These are phyloP conservation scores for Paecilomyces sp. DNA, from an alignment of 2,329 filamentous ascomycete species.

Conservation along the genomic window DNA sequence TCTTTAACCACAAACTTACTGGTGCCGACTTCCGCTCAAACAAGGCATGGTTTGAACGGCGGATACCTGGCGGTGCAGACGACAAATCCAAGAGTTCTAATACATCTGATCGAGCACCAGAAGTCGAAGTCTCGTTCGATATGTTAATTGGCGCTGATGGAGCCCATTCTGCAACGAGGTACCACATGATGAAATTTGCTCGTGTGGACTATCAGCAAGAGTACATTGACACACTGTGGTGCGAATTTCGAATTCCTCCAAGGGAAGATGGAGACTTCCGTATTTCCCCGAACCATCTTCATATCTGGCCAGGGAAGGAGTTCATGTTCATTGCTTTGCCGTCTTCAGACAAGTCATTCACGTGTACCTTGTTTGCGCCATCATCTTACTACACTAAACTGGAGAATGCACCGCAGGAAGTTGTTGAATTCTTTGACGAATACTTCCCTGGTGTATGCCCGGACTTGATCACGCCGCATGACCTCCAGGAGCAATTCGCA, in stretches of 20 bases:
- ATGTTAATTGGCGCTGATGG: conserved; percentile 92
- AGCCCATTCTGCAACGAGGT: conserved; percentile 83
- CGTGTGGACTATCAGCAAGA: conserved; percentile 87
- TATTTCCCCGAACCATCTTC: conserved; percentile 86
- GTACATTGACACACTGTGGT: conserved; percentile 97
- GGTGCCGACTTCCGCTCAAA: conserved; percentile 75
- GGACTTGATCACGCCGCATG: conserved; percentile 50
- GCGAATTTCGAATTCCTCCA: conserved; percentile 78
- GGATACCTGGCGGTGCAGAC: conserved; percentile 23
- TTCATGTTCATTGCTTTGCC: conserved; percentile 99
- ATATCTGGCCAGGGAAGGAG: conserved; percentile 91
- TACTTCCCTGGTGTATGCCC: conserved; percentile 81
- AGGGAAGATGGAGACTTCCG: conserved; percentile 51
- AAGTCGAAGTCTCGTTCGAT: conserved; percentile 83
- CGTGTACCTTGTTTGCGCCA: conserved; percentile 87
- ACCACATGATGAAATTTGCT: conserved; percentile 92
- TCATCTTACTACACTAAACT: conserved; percentile 61
- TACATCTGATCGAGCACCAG: conserved; percentile 46
- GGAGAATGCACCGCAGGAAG: conserved; percentile 54
- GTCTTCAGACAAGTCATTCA: conserved; percentile 81
- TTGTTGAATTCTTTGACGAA: conserved; percentile 78
- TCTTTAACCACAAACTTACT: conserved; percentile 89
- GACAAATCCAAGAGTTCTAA: conserved; percentile 7
- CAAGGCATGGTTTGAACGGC: conserved; percentile 79
- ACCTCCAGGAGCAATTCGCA: conserved; percentile 67